A percentile compares a stretch with the other conserved stretches of the same genome.
Evolutionary conservation across 1,284 basidiomycete genomes (phyloP).

Genomic region (Coniophora puteana): DNA sequence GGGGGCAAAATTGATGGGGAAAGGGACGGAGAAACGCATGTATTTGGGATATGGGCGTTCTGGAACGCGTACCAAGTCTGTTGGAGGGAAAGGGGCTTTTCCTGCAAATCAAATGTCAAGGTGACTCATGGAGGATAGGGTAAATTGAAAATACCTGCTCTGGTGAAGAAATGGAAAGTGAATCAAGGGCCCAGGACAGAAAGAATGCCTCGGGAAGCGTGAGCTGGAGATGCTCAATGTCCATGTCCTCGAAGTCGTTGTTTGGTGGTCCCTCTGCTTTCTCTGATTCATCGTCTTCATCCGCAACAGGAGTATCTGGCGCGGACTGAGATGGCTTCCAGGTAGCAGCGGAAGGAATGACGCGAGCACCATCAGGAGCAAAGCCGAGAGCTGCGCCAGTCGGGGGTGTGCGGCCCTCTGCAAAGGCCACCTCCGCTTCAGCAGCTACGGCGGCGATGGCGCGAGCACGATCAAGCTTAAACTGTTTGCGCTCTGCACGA

Average conservation of each 20-base stretch:
- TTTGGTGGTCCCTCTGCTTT: conserved; percentile 33
- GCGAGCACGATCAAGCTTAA: conserved; percentile 86
- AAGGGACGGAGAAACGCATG: conserved; percentile 27
- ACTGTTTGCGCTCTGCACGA: conserved; percentile 80
- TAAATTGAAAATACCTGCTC: conserved; percentile 45
- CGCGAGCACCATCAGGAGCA: conserved; percentile 36
- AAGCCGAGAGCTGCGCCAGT: conserved; percentile 53
- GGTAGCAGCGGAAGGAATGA: conserved; percentile 74
- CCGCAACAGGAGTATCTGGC: conserved; percentile 11
- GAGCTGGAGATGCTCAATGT: conserved; percentile 89
- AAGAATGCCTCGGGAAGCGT: conserved; percentile 94
- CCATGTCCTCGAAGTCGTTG: conserved; percentile 35
- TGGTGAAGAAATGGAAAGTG: conserved; percentile 71
- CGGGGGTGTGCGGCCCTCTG: conserved; percentile 52
- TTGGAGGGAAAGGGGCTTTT: conserved; percentile 46
- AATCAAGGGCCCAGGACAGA: conserved; percentile 80
- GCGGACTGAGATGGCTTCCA: conserved; percentile 49
- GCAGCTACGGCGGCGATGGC: conserved; percentile 71
- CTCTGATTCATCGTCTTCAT: conserved; percentile 31
- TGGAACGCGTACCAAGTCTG: conserved; percentile 65
- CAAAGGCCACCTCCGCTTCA: conserved; percentile 72
- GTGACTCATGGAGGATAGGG: conserved; percentile 1
- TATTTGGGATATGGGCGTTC: conserved; percentile 31
- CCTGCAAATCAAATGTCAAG: conserved; percentile 29
- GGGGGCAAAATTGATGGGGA: conserved; percentile 23